Base-by-base conservation (phyloP, 2,329 filamentous ascomycete species). In the Biscogniauxia sp. region DNA sequence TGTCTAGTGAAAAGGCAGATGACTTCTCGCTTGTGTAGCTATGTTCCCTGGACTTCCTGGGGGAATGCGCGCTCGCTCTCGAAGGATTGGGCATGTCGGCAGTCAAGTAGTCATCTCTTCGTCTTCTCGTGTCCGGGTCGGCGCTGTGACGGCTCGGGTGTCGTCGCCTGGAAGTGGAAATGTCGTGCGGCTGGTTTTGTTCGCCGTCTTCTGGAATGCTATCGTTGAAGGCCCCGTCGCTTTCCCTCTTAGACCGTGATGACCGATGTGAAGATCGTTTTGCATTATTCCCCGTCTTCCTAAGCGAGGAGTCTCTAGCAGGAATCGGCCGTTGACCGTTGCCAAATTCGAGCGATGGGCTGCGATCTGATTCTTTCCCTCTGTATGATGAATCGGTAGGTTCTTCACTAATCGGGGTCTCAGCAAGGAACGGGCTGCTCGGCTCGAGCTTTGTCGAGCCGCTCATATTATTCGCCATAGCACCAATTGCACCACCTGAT, bases 231-330 rank as follows among this genome's bases (percentile, higher is more conserved):
- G 53, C 69, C 58, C 20, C 66, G 37, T 80, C 80, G 68, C 74
- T 79, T 60, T 82, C 78, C 51, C 77, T 77, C 69, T 80, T 85
- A 23, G 84, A 78, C 57, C 81, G 74, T 1, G 81, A 79, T 1
- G 78, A 79, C 28, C 82, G 79, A 5, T 76, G 78, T 15, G 80
- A 82, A 1, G 82, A 80, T 58, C 85, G 80, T 73, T 82, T 86
- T 9, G 77, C 78, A 51, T 79, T 80, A 20, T 78, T 75, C 8
- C 80, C 80, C 1, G 83, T 80, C 67, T 84, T 89, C 55, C 84
- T 79, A 41, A 91, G 76, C 45, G 88, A 92, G 1, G 88, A 92
- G 58, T 90, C 88, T 59, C 88, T 83, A 7, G 80, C 74, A 0
- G 90, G 89, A 57, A 92, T 90, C 7, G 59, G 60, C 60, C 58